Evolutionary conservation across 225 moss, liverwort and hornwort genomes (phyloP), one percentile per base, ranked within the genome.

Genomic region (Marchantia polymorpha): DNA sequence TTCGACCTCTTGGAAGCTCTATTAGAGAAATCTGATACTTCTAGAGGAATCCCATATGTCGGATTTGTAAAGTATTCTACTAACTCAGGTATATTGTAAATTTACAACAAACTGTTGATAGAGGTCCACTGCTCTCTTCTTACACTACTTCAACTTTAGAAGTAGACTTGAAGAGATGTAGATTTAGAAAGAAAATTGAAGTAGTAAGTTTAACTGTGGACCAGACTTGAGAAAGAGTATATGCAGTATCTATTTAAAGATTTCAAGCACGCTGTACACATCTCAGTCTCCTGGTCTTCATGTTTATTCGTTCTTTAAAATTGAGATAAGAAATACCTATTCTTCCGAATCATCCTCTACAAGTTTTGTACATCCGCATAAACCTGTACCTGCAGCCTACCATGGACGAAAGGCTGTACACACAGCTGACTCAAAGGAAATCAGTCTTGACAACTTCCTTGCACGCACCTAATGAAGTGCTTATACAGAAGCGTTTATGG

Each of bases 311-410:
- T 90, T 75, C 77, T 88, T 88, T 89, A 89, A 93, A 94, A 91
- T 90, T 91, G 94, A 89, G 88, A 81, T 89, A 88, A 84, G 87
- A 91, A 88, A 88, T 83, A 89, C 88, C 84, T 88, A 89, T 74
- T 83, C 77, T 88, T 83, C 83, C 85, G 80, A 84, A 85, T 82
- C 87, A 89, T 86, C 90, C n/a, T 88, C 87, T n/a, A n/a, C n/a
- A n/a, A n/a, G n/a, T n/a, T n/a, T n/a, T n/a, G n/a, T n/a, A n/a
- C n/a, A n/a, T n/a, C n/a, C n/a, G n/a, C n/a, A n/a, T 92, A 91
- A 91, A 89, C 91, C 81, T 91, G 92, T 92, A 92, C 91, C 96
- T 94, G 90, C 91, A 93, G 89, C 90, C 92, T 96, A 92, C 82
- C 85, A 77, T 90, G 87, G 89, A n/a, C n/a, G n/a, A n/a, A n/a